Evolutionary conservation across 495 filamentous ascomycete genomes (phyloP).

Genomic region (Podospora conica): DNA sequence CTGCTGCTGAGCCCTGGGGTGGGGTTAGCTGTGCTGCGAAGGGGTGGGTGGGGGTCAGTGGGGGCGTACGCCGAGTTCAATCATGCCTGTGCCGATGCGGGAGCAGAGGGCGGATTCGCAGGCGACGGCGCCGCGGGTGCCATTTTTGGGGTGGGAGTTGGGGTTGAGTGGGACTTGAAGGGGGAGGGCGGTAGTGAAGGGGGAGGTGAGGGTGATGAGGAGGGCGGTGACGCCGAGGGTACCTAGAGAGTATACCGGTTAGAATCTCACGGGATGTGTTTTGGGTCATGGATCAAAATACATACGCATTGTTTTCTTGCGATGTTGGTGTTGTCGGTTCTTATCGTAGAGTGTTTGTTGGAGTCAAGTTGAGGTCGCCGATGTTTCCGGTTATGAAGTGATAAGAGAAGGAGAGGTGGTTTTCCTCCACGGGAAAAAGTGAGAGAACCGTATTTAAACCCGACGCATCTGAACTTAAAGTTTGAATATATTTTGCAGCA

Average conservation of each 20-base stretch:
- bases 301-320: background rate
- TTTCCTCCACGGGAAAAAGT: no score
- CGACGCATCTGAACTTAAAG: background rate
- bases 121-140: slow-evolving; percentile 64
- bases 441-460: background rate
- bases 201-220: background rate
- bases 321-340: background rate
- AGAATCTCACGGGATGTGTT: background rate
- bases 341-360: background rate
- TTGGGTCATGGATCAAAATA: background rate
- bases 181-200: background rate
- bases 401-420: background rate
- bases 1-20: slow-evolving; percentile 60
- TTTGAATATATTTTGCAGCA: background rate
- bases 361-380: no score
- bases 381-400: no score
- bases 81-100: slow-evolving; percentile 63
- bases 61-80: slow-evolving; percentile 49
- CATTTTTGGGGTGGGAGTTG: background rate
- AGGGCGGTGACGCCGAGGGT: background rate
- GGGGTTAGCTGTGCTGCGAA: background rate
- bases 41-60: background rate
- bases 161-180: background rate
- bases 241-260: background rate
- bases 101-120: slow-evolving; percentile 73